Conservation (phyloP, 2,329 filamentous ascomycete genomes). For the Chrysoporthe austroafricana region DNA sequence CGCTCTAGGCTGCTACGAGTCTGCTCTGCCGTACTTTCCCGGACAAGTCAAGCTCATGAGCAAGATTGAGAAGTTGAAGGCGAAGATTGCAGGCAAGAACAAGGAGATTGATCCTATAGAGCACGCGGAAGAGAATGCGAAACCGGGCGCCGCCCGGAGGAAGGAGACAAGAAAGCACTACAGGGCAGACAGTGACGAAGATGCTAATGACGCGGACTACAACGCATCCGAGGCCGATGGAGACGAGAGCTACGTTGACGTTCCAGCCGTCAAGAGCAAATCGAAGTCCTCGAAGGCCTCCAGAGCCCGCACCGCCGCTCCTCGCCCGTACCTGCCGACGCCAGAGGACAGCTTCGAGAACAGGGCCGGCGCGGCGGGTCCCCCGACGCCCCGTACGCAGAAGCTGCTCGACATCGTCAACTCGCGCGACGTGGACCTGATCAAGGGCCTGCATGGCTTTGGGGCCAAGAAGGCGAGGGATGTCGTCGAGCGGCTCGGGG, state of each 20-base stretch:
- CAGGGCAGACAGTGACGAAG: constrained; percentile 45
- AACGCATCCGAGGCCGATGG: constrained; percentile 48
- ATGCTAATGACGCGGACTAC: constrained; percentile 47
- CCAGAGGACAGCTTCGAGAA: constrained; percentile 14
- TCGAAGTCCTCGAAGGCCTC: constrained; percentile 23
- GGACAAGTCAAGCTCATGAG: constrained; percentile 76
- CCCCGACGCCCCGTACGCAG: constrained; percentile 55
- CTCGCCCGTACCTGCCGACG: constrained; percentile 42
- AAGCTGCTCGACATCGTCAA: constrained; percentile 73
- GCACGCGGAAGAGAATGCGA: background rate
- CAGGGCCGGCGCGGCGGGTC: background rate
- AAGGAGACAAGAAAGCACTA: constrained; percentile 37
- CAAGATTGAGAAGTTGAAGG: constrained; percentile 68
- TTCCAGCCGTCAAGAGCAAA: constrained; percentile 19
- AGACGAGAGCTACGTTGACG: constrained; percentile 40
- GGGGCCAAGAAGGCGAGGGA: constrained; percentile 72
- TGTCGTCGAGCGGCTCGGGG: constrained; percentile 59
- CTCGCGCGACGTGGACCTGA: constrained; percentile 68
- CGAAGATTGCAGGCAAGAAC: constrained; percentile 48
- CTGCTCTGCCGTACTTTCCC: constrained; percentile 84
- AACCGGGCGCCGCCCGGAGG: constrained; percentile 6
- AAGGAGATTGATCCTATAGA: background rate
- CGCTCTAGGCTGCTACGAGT: constrained; percentile 83
- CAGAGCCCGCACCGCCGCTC: background rate
- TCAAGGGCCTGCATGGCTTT: constrained; percentile 70